A percentile compares a stretch with the other conserved stretches of the same genome.
These are phyloP conservation scores for Penicillium canariense DNA, from an alignment of 495 filamentous ascomycete species.

Conservation along the genomic window DNA sequence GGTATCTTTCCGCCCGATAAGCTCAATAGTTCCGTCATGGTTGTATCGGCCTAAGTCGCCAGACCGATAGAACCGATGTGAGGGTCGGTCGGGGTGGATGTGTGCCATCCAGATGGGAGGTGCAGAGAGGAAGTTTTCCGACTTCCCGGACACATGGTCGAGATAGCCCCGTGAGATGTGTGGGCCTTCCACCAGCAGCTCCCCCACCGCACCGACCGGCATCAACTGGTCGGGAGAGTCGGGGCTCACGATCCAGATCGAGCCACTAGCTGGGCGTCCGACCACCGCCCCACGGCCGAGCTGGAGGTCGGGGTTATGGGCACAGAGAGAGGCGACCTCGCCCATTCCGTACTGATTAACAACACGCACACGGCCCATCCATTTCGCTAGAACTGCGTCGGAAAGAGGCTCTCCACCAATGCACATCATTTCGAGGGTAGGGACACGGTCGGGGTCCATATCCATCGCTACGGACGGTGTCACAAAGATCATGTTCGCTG, in stretches of 20 bases:
- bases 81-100: conserved; percentile 8
- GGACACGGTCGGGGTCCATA: conserved; percentile 35
- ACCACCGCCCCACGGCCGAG: conserved; percentile 13
- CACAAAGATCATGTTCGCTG: conserved; percentile 39
- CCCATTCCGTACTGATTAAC: conserved; percentile 60
- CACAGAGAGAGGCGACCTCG: conserved; percentile 37
- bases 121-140: conserved; percentile 17
- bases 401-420: conserved; percentile 48
- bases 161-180: conserved; percentile 53
- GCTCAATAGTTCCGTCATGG: conserved; percentile 68
- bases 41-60: conserved; percentile 75
- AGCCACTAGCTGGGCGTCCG: conserved; percentile 21
- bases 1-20: conserved; percentile 72
- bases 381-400: conserved; percentile 39
- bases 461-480: conserved; percentile 44
- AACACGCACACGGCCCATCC: conserved; percentile 42
- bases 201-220: conserved; percentile 54
- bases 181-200: conserved; percentile 59
- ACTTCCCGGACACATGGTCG: conserved; percentile 25
- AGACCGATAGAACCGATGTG: conserved; percentile 59
- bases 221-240: conserved; percentile 44
- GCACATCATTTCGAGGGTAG: conserved; percentile 34
- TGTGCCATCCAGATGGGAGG: conserved; percentile 17
- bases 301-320: conserved; percentile 18
- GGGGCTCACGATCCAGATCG: conserved; percentile 54